Evolutionary conservation across 2,329 filamentous ascomycete species (phyloP).

Genomic region (Canariomyces notabilis): DNA sequence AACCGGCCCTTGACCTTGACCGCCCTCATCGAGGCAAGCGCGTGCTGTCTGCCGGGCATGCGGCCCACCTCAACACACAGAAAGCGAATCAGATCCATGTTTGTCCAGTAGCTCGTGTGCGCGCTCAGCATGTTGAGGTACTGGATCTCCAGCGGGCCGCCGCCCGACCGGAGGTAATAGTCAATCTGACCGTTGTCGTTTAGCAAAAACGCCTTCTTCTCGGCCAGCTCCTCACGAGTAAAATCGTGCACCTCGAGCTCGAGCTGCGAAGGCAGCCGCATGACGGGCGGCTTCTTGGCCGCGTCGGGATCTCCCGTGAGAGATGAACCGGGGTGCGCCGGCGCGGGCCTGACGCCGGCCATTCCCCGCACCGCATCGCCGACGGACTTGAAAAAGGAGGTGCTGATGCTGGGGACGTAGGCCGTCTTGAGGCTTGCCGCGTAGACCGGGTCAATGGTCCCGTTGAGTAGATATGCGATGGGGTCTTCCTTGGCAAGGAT

Average conservation of each 20-base stretch:
- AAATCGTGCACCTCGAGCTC: constrained; percentile 97
- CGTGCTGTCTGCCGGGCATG: constrained; percentile 58
- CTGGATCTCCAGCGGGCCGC: constrained; percentile 86
- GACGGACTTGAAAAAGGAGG: constrained; percentile 60
- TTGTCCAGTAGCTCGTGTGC: constrained; percentile 90
- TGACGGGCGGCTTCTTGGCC: constrained; percentile 34
- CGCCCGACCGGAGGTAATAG: constrained; percentile 76
- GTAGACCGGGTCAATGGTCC: constrained; percentile 77
- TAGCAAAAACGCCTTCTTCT: constrained; percentile 78
- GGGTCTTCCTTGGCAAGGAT: constrained; percentile 67
- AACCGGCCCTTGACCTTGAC: constrained; percentile 45
- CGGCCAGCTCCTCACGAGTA: constrained; percentile 82
- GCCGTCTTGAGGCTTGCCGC: constrained; percentile 71
- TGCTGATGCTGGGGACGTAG: constrained; percentile 68
- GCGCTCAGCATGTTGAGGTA: constrained; percentile 96
- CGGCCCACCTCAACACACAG: constrained; percentile 84
- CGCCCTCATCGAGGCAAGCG: constrained; percentile 54
- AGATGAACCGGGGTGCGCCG: constrained; percentile 8
- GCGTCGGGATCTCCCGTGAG: background rate
- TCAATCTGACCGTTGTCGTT: constrained; percentile 98
- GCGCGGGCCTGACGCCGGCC: constrained; percentile 41
- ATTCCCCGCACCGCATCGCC: constrained; percentile 58
- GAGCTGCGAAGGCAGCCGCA: constrained; percentile 59
- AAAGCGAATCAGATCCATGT: constrained; percentile 82
- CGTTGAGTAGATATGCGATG: constrained; percentile 89